Conservation (phyloP, 129 eudicot genomes). For the Saposhnikovia divaricata region DNA sequence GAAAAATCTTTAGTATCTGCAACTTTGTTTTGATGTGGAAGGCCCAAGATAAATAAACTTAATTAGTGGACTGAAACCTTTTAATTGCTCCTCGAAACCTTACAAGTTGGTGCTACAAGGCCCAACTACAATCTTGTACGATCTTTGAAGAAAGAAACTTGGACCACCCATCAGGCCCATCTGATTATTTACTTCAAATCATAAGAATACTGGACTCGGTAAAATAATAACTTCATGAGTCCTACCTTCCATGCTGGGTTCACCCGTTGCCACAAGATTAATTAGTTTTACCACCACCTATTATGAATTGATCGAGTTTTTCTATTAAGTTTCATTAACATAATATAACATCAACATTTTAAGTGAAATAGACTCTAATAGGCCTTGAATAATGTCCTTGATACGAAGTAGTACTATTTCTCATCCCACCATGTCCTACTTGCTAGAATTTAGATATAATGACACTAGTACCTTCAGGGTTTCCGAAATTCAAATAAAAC, state of each 20-base stretch:
- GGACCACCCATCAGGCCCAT: not conserved
- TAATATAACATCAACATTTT: not conserved
- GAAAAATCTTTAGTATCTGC: not conserved
- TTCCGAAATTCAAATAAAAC: not conserved
- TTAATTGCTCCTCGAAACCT: too few species aligned
- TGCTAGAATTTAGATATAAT: not conserved
- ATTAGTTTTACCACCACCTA: too few species aligned
- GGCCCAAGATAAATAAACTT: too few species aligned
- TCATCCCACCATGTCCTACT: not conserved
- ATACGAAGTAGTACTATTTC: too few species aligned
- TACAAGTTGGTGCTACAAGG: not conserved
- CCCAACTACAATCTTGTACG: not conserved
- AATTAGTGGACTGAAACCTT: too few species aligned
- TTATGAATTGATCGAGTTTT: too few species aligned
- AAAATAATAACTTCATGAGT: too few species aligned
- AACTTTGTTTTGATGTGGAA: not conserved
- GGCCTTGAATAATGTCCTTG: too few species aligned
- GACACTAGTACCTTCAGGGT: not conserved
- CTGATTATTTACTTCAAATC: not conserved
- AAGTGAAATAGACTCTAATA: not conserved
- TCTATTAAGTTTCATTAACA: too few species aligned
- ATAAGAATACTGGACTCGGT: too few species aligned
- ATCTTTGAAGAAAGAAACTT: not conserved
- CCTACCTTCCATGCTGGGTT: too few species aligned
- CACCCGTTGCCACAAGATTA: too few species aligned